These are phyloP conservation scores for Lentinus tigrinus DNA, from an alignment of 768 basidiomycete genomes.

Conservation along the genomic window DNA sequence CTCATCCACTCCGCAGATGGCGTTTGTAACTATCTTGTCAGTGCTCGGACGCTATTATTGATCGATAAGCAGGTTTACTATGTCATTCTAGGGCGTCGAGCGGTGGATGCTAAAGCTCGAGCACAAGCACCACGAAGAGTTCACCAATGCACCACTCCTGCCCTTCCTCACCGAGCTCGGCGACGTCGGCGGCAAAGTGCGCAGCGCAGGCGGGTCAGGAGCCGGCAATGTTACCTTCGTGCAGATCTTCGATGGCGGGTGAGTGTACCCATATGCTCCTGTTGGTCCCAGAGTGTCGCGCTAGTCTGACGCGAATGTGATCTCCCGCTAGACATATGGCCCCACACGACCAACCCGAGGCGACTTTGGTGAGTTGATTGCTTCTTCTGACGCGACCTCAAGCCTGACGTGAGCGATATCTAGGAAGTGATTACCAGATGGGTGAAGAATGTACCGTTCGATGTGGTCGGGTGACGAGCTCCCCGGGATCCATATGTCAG, in stretches of 20 bases:
- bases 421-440: slow-evolving; percentile 12
- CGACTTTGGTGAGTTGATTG: neutral
- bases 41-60: neutral
- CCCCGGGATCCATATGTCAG: neutral
- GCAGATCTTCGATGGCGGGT: slow-evolving; percentile 50
- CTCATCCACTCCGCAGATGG: slow-evolving; percentile 15
- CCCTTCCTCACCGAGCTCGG: slow-evolving; percentile 36
- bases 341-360: slow-evolving; percentile 11
- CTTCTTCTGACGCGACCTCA: neutral
- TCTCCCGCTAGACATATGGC: slow-evolving; percentile 1
- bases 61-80: neutral
- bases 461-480: neutral
- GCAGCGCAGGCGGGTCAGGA: slow-evolving; percentile 37
- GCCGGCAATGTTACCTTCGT: slow-evolving; percentile 53
- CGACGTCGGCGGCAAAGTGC: slow-evolving; percentile 41
- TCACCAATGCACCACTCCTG: slow-evolving; percentile 28
- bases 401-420: neutral
- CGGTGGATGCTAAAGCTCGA: slow-evolving; percentile 40
- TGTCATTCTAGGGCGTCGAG: slow-evolving; percentile 37
- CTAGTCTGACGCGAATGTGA: neutral
- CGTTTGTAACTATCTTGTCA: slow-evolving; percentile 40
- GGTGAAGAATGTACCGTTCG: slow-evolving; percentile 9
- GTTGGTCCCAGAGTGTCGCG: neutral
- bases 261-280: neutral
- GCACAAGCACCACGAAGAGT: slow-evolving; percentile 38